Evolutionary conservation across 495 filamentous ascomycete genomes (phyloP), one percentile per base, ranked within the genome.

Genomic region (Aspergillus taichungensis): DNA sequence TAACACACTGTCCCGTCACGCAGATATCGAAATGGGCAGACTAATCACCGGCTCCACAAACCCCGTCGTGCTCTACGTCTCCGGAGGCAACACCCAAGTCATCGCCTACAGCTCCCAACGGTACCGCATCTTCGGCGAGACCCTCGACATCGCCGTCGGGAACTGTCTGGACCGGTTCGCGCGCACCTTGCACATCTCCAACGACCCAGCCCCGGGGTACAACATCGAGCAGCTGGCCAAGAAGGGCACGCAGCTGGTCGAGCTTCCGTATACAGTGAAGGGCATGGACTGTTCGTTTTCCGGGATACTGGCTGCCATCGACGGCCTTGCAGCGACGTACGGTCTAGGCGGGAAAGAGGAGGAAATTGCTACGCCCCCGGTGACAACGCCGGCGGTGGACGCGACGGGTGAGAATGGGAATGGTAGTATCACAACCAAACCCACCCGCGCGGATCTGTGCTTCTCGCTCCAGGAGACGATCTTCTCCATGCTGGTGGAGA

Each of bases 171-270:
- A 98, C 65, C 79, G 92, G 14, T 98, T 98, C 66, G 92, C 92
- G 37, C 79, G 92, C 44, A 89, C 88, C 8, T 74, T 98, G 24
- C 72, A 75, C 46, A 97, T 98, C 56, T 80, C 83, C 54, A 98
- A 98, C 56, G 94, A 98, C 64, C 92, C 92, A 1, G 89, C 89
- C 6, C 92, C 92, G 0, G 92, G 92, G 33, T 95, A 96, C 60
- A 98, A 98, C 61, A 95, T 98, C 56, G 92, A 98, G 72, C 86
- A 95, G 68, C 73, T 96, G 27, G 92, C 92, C 9, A 96, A 95
- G 66, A 68, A 78, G 47, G 85, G 80, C 6, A 74, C 73, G 38
- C 66, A 78, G 40, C 66, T 97, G 30, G 68, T 97, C 6, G 92
- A 97, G 47, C 72, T 98, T 28, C 94, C 92, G 3, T 98, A 98